A percentile compares a stretch with the other conserved stretches of the same genome.
phyloP scores from a whole-genome alignment of 2,329 filamentous ascomycete genomes.

The Setomelanomma holmii region DNA sequence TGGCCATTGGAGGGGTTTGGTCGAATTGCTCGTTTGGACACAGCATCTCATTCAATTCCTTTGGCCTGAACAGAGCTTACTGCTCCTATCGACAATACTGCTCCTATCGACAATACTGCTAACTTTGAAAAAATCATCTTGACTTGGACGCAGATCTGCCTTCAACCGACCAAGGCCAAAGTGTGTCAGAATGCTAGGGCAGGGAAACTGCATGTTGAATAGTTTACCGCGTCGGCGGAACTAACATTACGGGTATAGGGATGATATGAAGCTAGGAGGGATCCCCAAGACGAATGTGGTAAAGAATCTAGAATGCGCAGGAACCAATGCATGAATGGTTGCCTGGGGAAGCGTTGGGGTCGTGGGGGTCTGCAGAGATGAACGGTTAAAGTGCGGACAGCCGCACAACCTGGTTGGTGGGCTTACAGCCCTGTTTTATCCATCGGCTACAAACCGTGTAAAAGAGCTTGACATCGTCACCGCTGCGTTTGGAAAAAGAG shows the following conservation, averaged over 20 bases:
- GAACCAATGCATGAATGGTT: constrained; percentile 17
- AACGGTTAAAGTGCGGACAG: constrained; percentile 41
- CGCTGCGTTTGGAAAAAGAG: not conserved
- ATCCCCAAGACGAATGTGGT: constrained; percentile 21
- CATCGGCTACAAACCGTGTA: constrained; percentile 24
- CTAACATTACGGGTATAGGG: constrained; percentile 26
- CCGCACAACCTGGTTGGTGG: constrained; percentile 37
- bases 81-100: constrained; percentile 17
- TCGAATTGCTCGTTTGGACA: constrained; percentile 18
- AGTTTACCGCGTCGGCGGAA: constrained; percentile 7
- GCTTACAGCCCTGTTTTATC: constrained; percentile 15
- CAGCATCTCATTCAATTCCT: constrained; percentile 5
- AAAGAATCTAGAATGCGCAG: constrained; percentile 15
- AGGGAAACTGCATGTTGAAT: constrained; percentile 18
- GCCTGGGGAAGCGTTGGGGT: constrained; percentile 24
- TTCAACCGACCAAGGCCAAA: not conserved
- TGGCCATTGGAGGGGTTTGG: constrained; percentile 49
- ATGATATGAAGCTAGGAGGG: constrained; percentile 22
- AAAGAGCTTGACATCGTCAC: constrained; percentile 1
- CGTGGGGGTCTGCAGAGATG: constrained; percentile 35
- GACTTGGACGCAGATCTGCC: not conserved
- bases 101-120: constrained; percentile 19
- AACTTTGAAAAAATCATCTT: constrained; percentile 25
- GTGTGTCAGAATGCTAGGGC: not conserved
- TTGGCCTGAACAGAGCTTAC: constrained; percentile 19